A percentile compares a stretch with the other conserved stretches of the same genome.
These are phyloP conservation scores for Rugonectria rugulosa DNA, from an alignment of 2,329 filamentous ascomycete genomes.

Conservation along the genomic window DNA sequence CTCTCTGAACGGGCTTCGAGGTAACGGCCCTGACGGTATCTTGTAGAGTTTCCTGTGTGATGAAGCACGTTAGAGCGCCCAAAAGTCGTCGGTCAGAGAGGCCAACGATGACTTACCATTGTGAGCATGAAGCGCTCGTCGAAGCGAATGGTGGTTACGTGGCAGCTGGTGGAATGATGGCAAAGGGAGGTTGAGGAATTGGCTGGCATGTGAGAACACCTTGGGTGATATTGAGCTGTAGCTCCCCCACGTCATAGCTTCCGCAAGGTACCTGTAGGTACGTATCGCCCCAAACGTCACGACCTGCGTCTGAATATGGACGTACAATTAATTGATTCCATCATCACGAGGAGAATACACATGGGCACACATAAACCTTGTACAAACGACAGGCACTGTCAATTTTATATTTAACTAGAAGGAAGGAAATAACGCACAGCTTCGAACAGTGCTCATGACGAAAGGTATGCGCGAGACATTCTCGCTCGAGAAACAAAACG, in stretches of 20 bases:
- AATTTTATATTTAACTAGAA: background rate
- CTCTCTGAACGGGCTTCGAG: conserved; percentile 59
- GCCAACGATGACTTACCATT: conserved; percentile 28
- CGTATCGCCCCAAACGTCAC: too few relatives aligned
- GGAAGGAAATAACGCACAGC: background rate
- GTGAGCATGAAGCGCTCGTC: conserved; percentile 14
- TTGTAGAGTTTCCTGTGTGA: conserved; percentile 44
- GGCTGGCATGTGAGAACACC: conserved; percentile 36
- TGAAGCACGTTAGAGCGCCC: background rate
- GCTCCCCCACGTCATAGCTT: conserved; percentile 33
- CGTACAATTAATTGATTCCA: too few relatives aligned
- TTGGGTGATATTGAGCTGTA: conserved; percentile 6
- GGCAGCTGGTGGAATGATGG: conserved; percentile 15
- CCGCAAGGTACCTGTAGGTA: conserved; percentile 16
- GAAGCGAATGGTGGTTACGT: conserved; percentile 15
- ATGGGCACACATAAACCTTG: too few relatives aligned
- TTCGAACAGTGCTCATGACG: conserved; percentile 19
- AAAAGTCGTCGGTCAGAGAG: too few relatives aligned
- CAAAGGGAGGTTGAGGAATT: conserved; percentile 12
- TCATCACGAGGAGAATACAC: background rate
- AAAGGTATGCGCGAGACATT: conserved; percentile 28
- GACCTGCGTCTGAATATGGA: too few relatives aligned
- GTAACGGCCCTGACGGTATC: conserved; percentile 51
- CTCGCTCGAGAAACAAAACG: conserved; percentile 15
- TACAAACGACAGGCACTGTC: too few relatives aligned